These are phyloP conservation scores for Friedmanniomyces simplex DNA, from an alignment of 495 filamentous ascomycete species.

Conservation along the genomic window DNA sequence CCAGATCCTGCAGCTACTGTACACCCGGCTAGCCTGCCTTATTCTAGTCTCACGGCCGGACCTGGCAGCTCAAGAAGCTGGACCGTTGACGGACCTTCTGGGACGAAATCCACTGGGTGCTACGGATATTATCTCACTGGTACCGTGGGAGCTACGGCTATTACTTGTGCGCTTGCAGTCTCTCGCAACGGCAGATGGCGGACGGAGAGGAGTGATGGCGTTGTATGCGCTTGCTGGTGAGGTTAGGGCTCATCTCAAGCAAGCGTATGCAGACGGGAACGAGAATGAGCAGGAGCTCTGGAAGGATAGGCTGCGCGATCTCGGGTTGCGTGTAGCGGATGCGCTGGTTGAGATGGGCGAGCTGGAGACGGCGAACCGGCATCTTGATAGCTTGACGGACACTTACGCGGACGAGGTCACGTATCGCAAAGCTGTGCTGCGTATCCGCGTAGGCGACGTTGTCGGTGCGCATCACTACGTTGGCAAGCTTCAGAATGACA, in stretches of 20 bases:
- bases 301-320: slow-evolving; percentile 56
- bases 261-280: slow-evolving; percentile 15
- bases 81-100: slow-evolving; percentile 70
- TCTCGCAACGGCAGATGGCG: slow-evolving; percentile 65
- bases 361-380: slow-evolving; percentile 58
- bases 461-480: slow-evolving; percentile 50
- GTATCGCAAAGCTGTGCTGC: slow-evolving; percentile 53
- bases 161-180: slow-evolving; percentile 73
- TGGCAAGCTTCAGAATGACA: slow-evolving; percentile 16
- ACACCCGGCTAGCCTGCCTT: slow-evolving; percentile 74
- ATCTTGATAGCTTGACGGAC: slow-evolving; percentile 42
- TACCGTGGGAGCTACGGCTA: slow-evolving; percentile 80
- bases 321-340: slow-evolving; percentile 69
- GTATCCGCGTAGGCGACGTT: slow-evolving; percentile 65
- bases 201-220: slow-evolving; percentile 70
- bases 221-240: slow-evolving; percentile 82
- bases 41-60: slow-evolving; percentile 56
- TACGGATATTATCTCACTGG: slow-evolving; percentile 19
- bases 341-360: slow-evolving; percentile 88
- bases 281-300: slow-evolving; percentile 44
- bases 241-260: slow-evolving; percentile 38
- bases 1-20: slow-evolving; percentile 64
- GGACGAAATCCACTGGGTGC: slow-evolving; percentile 29
- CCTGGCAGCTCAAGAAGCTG: slow-evolving; percentile 77
- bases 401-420: slow-evolving; percentile 29